phyloP scores from a whole-genome alignment of 805 yeast species.

The Soucietia sequanensis region DNA sequence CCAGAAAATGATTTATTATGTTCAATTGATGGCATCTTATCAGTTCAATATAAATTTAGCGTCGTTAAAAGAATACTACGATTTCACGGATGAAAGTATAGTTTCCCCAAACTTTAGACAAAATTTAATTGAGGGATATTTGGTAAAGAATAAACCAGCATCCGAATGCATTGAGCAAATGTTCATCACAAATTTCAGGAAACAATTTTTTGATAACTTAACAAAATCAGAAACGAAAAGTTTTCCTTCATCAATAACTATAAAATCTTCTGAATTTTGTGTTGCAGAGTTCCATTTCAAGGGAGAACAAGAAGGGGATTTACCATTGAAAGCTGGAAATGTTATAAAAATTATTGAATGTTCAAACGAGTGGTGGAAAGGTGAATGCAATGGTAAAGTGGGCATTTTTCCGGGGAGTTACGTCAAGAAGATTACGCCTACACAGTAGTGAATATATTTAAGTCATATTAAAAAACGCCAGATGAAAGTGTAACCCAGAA shows the following conservation, averaged over 20 bases:
- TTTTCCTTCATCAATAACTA: constrained; percentile 7
- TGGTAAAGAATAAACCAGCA: constrained; percentile 6
- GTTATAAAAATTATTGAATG: constrained; percentile 34
- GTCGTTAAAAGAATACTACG: neutral
- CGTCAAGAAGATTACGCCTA: constrained; percentile 11
- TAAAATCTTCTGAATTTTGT: constrained; percentile 16
- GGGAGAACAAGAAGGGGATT: constrained; percentile 39
- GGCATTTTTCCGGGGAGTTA: constrained; percentile 32
- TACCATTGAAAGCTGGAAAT: constrained; percentile 44
- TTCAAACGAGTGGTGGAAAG: constrained; percentile 38
- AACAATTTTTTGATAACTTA: constrained; percentile 15
- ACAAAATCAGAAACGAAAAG: constrained; percentile 1
- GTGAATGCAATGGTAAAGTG: constrained; percentile 21
- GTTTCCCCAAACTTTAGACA: neutral
- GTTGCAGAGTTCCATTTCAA: constrained; percentile 40
- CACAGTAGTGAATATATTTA: neutral
- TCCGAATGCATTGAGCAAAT: constrained; percentile 14
- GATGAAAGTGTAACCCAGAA: neutral
- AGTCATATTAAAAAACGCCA: neutral
- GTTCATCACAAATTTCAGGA: constrained; percentile 22
- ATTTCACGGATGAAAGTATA: constrained; percentile 4
- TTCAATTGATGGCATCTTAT: constrained; percentile 35
- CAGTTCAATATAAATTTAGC: constrained; percentile 17
- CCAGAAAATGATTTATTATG: constrained; percentile 33
- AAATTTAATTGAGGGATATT: constrained; percentile 5